Evolutionary conservation across 2,329 filamentous ascomycete species (phyloP).

Genomic region (Parascedosporium putredinis): DNA sequence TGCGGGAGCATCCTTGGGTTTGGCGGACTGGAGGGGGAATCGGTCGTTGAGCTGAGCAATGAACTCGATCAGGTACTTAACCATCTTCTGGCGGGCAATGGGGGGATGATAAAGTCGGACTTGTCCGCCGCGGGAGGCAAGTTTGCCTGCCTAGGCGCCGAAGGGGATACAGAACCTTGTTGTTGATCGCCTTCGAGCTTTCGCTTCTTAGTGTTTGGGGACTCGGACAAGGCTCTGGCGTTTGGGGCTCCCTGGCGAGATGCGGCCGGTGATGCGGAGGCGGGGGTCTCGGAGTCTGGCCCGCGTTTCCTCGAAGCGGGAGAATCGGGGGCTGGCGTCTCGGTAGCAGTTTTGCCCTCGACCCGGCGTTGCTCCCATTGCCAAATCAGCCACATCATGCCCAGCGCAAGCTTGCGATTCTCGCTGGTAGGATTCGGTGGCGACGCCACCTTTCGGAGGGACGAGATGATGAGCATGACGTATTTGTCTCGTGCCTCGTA

Average conservation of each 20-base stretch:
- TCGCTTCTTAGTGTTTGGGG: conserved; percentile 64
- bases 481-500: conserved; percentile 93
- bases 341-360: conserved; percentile 36
- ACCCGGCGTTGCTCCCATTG: conserved; percentile 83
- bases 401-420: conserved; percentile 81
- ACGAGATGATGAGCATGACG: conserved; percentile 76
- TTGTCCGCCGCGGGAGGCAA: conserved; percentile 33
- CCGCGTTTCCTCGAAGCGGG: neutral
- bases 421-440: conserved; percentile 80
- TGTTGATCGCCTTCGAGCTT: conserved; percentile 54
- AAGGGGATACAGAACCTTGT: conserved; percentile 5
- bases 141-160: neutral
- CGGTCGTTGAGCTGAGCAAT: conserved; percentile 84
- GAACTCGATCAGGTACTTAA: conserved; percentile 93
- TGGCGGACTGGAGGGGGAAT: conserved; percentile 64
- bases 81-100: conserved; percentile 64
- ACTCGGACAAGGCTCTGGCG: conserved; percentile 42
- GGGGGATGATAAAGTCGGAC: conserved; percentile 58
- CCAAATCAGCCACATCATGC: conserved; percentile 84
- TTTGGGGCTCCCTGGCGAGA: conserved; percentile 1
- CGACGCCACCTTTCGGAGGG: conserved; percentile 76
- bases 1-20: conserved; percentile 43
- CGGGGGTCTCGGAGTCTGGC: conserved; percentile 22
- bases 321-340: conserved; percentile 10
- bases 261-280: conserved; percentile 2